Base-by-base conservation (phyloP, 2,329 filamentous ascomycete species). In the Claviceps sp. region DNA sequence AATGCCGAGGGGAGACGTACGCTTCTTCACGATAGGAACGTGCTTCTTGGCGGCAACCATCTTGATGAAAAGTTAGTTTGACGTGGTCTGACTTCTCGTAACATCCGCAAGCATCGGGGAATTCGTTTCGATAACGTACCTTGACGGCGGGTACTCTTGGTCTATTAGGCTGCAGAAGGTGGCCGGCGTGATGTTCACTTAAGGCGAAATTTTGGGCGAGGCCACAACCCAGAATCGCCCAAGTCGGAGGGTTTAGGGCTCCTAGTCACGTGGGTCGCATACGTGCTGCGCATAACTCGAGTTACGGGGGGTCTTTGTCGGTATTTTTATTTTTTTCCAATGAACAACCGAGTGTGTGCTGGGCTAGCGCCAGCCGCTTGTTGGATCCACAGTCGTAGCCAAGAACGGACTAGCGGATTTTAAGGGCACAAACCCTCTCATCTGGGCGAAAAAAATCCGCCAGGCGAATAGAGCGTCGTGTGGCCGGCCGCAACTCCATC, bases 11-110 rank as follows among this genome's bases (percentile, higher is more conserved):
- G 37, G 29, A 62, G 68, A 89, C 88, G 71, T 91, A 95, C 89
- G 89, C 89, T 98, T 98, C 88, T 98, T 98, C 71, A 98, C 88
- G 82, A 98, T 98, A 70, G 90, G 85, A 72, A 97, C 83, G 78
- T 97, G 93, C 82, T 95, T 94, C 87, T 94, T 95, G 77, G 91
- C 87, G 85, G 90, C 82, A 82, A 91, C 89, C 93, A 97, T 97
- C 90, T 91, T 62, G 52, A 61, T 45, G 14, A 26, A 53, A 62
- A 56, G 61, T 69, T 60, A 68, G 66, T 57, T 20, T 45, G 11
- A 8, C 9, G 3, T 42, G n/a, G 13, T 49, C 5, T 23, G 9
- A 37, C 16, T 36, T 23, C 11, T n/a, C 9, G 7, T n/a, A 13
- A 9, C 9, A 23, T 48, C 5, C 17, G n/a, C 20, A 37, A 7